Evolutionary conservation across 306 rosid species (phyloP), one percentile per base, ranked within the genome.

Genomic region (Glycyrrhiza uralensis): DNA sequence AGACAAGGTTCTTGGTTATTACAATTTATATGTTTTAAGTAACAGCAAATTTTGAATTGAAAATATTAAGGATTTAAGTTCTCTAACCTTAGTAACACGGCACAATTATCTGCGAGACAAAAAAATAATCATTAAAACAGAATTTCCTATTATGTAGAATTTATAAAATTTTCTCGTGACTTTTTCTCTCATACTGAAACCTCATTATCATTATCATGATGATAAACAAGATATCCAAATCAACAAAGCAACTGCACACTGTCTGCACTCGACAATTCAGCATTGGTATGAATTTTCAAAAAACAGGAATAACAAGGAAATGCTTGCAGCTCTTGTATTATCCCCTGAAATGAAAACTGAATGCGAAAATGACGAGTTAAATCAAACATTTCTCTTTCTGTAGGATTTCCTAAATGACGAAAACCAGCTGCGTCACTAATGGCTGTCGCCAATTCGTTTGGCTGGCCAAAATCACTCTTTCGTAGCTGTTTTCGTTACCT

Each of bases 381-480:
- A 24, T 52, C 45, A 63, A 65, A 14, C 10, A 33, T 36, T 47
- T 72, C 65, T 74, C 74, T 65, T 58, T 65, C 33, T 2, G 71
- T 15, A 30, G 75, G 45, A 68, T 67, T 66, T 69, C 75, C 63
- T 30, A 60, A 7, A 13, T 49, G 58, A 64, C 64, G 73, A 59
- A 30, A n/a, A 24, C 41, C 72, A 35, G 66, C 39, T 58, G 76
- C 76, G 8, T 70, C 61, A 59, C 57, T 13, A 50, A 51, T 56
- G 23, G 79, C 30, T 33, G 61, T 20, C 0, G 29, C 74, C 33
- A 72, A 47, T 66, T 75, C 79, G 41, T 59, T 50, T 28, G 65
- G 10, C 58, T 35, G 82, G 46, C 63, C 59, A 41, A 32, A 71
- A 56, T 14, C 30, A 17, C 46, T 60, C 26, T 75, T 75, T 49